Evolutionary conservation across 2,329 filamentous ascomycete genomes (phyloP).

Genomic region (Trichoderma endophyticum): DNA sequence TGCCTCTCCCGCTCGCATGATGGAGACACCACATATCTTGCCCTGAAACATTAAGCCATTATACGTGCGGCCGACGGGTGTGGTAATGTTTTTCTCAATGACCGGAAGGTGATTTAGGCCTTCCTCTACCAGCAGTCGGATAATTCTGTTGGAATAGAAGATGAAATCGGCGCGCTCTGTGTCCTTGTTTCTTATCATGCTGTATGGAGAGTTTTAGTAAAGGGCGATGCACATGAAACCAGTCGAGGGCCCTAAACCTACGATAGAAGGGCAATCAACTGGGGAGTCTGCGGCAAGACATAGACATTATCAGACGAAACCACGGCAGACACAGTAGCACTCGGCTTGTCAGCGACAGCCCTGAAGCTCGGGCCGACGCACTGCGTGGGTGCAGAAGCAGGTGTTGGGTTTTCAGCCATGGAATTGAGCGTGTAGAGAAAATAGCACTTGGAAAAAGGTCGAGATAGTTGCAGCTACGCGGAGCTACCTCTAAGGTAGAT

Average conservation of each 20-base stretch:
- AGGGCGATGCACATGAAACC: not conserved
- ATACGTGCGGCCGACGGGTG: constrained; percentile 84
- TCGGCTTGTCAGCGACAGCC: constrained; percentile 72
- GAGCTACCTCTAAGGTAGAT: constrained; percentile 2
- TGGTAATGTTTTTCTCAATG: constrained; percentile 82
- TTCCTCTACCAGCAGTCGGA: constrained; percentile 93
- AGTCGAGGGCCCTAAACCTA: constrained; percentile 50
- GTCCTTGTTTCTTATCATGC: constrained; percentile 90
- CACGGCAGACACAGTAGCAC: constrained; percentile 81
- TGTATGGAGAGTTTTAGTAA: constrained; percentile 41
- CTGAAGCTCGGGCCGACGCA: constrained; percentile 79
- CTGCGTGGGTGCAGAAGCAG: constrained; percentile 44
- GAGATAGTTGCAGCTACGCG: not conserved
- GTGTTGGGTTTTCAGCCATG: constrained; percentile 27
- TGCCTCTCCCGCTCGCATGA: constrained; percentile 96
- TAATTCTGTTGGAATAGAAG: constrained; percentile 98
- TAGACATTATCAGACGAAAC: constrained; percentile 84
- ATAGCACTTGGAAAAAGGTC: not conserved
- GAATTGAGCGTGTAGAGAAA: constrained; percentile 37
- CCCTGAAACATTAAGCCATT: constrained; percentile 92
- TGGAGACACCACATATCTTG: constrained; percentile 97
- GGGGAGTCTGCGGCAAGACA: constrained; percentile 86
- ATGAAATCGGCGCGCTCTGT: constrained; percentile 96
- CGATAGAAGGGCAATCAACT: constrained; percentile 96
- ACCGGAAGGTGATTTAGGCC: constrained; percentile 95